These are phyloP conservation scores for Gastrodia elata DNA, from an alignment of 106 monocot genomes.

Conservation along the genomic window DNA sequence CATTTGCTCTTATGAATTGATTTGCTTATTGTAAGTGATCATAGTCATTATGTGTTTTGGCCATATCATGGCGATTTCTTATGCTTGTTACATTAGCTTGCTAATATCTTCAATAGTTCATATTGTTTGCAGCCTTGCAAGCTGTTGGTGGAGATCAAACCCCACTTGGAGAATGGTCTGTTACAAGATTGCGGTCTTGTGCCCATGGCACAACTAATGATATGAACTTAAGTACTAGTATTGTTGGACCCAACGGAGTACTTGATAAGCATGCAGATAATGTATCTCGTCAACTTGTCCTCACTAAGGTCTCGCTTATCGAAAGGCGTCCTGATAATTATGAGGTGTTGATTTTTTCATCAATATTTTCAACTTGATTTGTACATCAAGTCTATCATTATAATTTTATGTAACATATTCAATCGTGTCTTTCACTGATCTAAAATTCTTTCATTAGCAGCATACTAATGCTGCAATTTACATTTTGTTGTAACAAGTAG, in stretches of 20 bases:
- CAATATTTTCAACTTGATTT: neutral
- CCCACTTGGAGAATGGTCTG: constrained; percentile 86
- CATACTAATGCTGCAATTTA: neutral
- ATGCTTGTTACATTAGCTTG: neutral
- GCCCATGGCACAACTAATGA: constrained; percentile 82
- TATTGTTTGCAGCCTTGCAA: constrained; percentile 68
- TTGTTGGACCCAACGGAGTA: constrained; percentile 94
- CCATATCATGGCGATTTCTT: neutral
- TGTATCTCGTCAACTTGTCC: constrained; percentile 82
- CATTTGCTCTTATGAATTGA: neutral
- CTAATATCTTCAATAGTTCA: constrained; percentile 36
- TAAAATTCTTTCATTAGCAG: neutral
- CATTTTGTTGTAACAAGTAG: neutral
- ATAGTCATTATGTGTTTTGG: neutral
- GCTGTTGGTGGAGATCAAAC: constrained; percentile 96
- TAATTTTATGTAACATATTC: neutral
- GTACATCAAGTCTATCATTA: neutral
- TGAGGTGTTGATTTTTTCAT: constrained; percentile 39
- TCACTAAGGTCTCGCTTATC: constrained; percentile 81
- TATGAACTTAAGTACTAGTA: constrained; percentile 54
- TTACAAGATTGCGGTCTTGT: constrained; percentile 77
- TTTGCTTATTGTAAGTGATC: neutral
- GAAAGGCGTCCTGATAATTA: constrained; percentile 96
- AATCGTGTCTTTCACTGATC: neutral
- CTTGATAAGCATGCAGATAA: constrained; percentile 90